phyloP scores from a whole-genome alignment of 257 asterid genomes.

The Nicotiana obtusifolia region DNA sequence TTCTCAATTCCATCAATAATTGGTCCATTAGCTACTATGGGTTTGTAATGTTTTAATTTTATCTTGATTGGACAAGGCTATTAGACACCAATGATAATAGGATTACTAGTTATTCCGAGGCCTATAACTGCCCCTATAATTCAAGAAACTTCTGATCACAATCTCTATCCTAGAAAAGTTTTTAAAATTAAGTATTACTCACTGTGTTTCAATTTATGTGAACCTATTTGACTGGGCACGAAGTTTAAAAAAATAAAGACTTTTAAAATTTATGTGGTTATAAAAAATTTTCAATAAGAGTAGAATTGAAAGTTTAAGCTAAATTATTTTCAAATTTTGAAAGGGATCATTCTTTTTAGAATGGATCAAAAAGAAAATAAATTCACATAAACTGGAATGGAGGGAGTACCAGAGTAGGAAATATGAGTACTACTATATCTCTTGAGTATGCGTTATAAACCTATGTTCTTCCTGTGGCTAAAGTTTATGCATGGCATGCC shows the following conservation, averaged over 20 bases:
- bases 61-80: background rate
- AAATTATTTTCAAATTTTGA: too few species aligned
- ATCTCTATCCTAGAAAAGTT: background rate
- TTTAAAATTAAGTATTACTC: background rate
- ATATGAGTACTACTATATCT: background rate
- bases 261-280: too few species aligned
- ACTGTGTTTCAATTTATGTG: too few species aligned
- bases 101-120: background rate
- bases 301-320: too few species aligned
- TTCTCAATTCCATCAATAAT: background rate
- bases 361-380: too few species aligned
- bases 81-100: background rate
- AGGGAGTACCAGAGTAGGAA: background rate
- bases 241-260: too few species aligned
- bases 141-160: constrained; percentile 1
- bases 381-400: too few species aligned
- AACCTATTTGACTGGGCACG: too few species aligned
- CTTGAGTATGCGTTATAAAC: background rate
- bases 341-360: too few species aligned
- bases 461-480: background rate
- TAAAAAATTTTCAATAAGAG: too few species aligned
- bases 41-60: background rate
- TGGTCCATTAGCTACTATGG: background rate
- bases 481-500: background rate
- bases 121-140: constrained; percentile 1